Percentiles rank a stretch among this genome's conserved stretches.
phyloP scores from a whole-genome alignment of 1,284 basidiomycete species.

The Paramarasmius palmivorus region DNA sequence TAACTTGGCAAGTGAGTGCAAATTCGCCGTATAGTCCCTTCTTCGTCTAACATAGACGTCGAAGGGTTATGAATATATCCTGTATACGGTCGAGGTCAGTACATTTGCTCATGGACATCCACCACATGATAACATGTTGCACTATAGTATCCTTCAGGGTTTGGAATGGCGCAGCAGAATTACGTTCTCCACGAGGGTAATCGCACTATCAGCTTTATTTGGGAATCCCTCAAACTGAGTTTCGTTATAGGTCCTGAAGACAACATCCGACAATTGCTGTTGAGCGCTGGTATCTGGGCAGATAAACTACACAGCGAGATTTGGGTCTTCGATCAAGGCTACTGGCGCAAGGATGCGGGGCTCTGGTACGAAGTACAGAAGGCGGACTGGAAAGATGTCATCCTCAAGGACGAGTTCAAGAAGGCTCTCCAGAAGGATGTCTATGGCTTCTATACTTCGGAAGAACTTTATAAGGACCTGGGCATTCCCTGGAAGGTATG shows the following conservation, averaged over 20 bases:
- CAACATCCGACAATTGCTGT: slow-evolving; percentile 52
- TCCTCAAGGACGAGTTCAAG: slow-evolving; percentile 75
- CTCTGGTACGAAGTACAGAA: slow-evolving; percentile 75
- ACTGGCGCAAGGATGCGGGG: slow-evolving; percentile 61
- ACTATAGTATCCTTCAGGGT: slow-evolving; percentile 45
- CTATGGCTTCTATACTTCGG: slow-evolving; percentile 74
- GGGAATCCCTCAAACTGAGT: neutral
- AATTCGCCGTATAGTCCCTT: neutral
- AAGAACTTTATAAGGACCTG: slow-evolving; percentile 69
- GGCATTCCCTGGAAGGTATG: slow-evolving; percentile 81
- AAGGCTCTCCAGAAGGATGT: slow-evolving; percentile 67
- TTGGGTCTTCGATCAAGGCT: slow-evolving; percentile 72
- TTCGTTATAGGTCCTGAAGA: slow-evolving; percentile 47
- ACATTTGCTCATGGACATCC: neutral
- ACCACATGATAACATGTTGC: slow-evolving; percentile 1
- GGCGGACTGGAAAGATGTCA: slow-evolving; percentile 74
- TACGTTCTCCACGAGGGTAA: slow-evolving; percentile 60
- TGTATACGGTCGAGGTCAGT: slow-evolving; percentile 46
- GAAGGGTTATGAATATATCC: slow-evolving; percentile 35
- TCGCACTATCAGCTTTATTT: neutral
- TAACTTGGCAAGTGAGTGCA: slow-evolving; percentile 55
- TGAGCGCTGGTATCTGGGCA: slow-evolving; percentile 51
- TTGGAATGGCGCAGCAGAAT: slow-evolving; percentile 34
- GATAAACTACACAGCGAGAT: slow-evolving; percentile 66
- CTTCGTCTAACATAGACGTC: slow-evolving; percentile 1